Base-by-base conservation (phyloP, 768 basidiomycete genomes). In the Mycena chlorophos region DNA sequence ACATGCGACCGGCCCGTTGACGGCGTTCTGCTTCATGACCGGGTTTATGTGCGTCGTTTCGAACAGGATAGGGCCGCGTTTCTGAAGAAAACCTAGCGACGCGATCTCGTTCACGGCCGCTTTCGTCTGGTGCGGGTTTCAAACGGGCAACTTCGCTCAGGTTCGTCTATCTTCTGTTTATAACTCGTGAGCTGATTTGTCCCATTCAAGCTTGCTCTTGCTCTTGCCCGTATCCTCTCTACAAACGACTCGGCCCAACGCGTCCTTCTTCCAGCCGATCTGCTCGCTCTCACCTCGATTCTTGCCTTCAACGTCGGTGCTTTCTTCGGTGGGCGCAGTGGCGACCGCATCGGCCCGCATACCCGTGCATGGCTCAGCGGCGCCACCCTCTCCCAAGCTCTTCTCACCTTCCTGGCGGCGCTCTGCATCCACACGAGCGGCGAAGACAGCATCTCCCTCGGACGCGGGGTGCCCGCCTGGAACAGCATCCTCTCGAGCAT, bases 81-180 rank as follows among this genome's bases (percentile, higher is more conserved):
- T 6, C 27, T 29, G 6, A 29, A 22, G 25, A n/a, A n/a, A 34
- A 25, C 46, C 29, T 58, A 90, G 88, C 22, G 86, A 88, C 63
- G 81, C 82, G 2, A 75, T 91, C 26, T 84, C 83, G 1, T 92
- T 92, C 74, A 84, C 88, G 40, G 87, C 91, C 1, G 74, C 89
- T 43, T 92, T 85, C 68, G 83, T 92, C 14, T 93, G 91, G 89
- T 88, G 86, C 67, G 89, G 86, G 12, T 92, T 91, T 69, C 90
- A 92, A 69, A 91, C 89, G 0, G 89, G 88, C 49, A 89, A 89
- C 66, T 82, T 83, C 57, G 77, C 83, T 12, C 85, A 88, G 74
- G 85, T 84, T 61, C 49, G 71, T 65, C 25, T 19, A 49, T 6
- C 39, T 39, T 27, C 22, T 12, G 37, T 13, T 52, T 25, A 49